A percentile compares a stretch with the other conserved stretches of the same genome.
Evolutionary conservation across 2,329 filamentous ascomycete genomes (phyloP).

Genomic region (Clathrospora elynae): DNA sequence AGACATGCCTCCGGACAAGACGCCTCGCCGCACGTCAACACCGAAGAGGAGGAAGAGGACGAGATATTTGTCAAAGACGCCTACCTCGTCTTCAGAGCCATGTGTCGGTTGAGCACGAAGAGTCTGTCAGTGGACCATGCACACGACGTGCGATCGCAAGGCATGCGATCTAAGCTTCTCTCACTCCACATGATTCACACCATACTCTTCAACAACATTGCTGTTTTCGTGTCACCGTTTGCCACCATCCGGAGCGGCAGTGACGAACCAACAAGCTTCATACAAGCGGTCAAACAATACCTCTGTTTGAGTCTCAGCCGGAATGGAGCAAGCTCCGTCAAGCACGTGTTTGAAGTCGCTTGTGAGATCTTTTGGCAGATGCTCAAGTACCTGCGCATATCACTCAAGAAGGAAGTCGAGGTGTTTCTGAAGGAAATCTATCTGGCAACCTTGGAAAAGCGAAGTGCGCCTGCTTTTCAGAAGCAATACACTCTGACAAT

Average conservation of each 20-base stretch:
- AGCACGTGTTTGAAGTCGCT: slow-evolving; percentile 90
- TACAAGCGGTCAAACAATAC: slow-evolving; percentile 96
- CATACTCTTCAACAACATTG: slow-evolving; percentile 89
- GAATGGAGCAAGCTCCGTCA: slow-evolving; percentile 92
- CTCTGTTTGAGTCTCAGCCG: slow-evolving; percentile 92
- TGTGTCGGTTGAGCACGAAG: slow-evolving; percentile 97
- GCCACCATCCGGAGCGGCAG: slow-evolving; percentile 93
- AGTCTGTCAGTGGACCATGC: slow-evolving; percentile 86
- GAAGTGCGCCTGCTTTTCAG: slow-evolving; percentile 83
- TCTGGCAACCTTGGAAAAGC: slow-evolving; percentile 84
- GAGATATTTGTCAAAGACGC: slow-evolving; percentile 97
- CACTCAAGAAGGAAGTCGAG: slow-evolving; percentile 98
- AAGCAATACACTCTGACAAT: slow-evolving; percentile 91
- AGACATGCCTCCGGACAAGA: slow-evolving; percentile 53
- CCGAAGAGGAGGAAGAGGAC: slow-evolving; percentile 77
- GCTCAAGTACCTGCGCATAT: slow-evolving; percentile 88
- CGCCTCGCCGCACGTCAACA: slow-evolving; percentile 55
- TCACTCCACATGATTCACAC: slow-evolving; percentile 96
- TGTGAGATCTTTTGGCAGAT: slow-evolving; percentile 99
- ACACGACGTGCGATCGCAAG: slow-evolving; percentile 88
- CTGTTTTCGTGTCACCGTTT: slow-evolving; percentile 86
- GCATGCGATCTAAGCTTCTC: slow-evolving; percentile 95
- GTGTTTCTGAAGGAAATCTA: slow-evolving; percentile 99
- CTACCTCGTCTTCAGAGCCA: slow-evolving; percentile 94
- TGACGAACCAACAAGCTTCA: slow-evolving; percentile 84